Evolutionary conservation across 2,329 filamentous ascomycete species (phyloP), one percentile per base, ranked within the genome.

Genomic region (Penicillium carneum): DNA sequence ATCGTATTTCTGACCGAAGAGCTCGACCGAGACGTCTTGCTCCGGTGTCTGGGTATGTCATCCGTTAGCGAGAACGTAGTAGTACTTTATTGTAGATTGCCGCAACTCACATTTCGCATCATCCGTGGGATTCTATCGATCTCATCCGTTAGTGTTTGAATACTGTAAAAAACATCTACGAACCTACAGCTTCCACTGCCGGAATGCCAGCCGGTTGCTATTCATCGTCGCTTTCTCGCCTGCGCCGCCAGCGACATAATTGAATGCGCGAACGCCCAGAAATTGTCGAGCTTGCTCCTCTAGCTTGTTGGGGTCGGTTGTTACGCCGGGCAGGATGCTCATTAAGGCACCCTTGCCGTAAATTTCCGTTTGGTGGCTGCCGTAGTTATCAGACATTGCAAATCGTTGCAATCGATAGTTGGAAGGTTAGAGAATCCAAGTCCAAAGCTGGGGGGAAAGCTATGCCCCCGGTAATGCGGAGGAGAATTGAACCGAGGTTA

Each of bases 171-270:
- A 41, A 46, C 4, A 16, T n/a, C 2, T 20, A 31, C 11, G 55
- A 11, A 64, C 71, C 59, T 70, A 78, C 78, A 77, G 50, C 70
- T 80, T 81, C 79, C 79, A 82, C 61, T 83, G 81, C 42, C 81
- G 76, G 63, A 89, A 88, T 0, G 86, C 85, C 20, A 84, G 75
- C 8, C 82, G 80, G 68, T 88, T 88, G 45, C 85, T 84, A 52
- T 85, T 83, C 80, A 87, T 84, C 0, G 87, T 90, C 2, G 85
- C 81, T 39, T 83, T 80, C 67, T 88, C 86, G 2, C 87, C 86
- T 0, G 87, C 87, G 7, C 85, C 86, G n/a, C 87, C 86, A 16
- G 82, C 79, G 26, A 88, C 83, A 75, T 89, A 90, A 63, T 84
- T 84, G 71, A 84, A 89, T 8, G 82, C 78, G 11, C 81, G 79